Conservation (phyloP, 371 early-diverging fungal genomes). For the Syncephalastrum racemosum region DNA sequence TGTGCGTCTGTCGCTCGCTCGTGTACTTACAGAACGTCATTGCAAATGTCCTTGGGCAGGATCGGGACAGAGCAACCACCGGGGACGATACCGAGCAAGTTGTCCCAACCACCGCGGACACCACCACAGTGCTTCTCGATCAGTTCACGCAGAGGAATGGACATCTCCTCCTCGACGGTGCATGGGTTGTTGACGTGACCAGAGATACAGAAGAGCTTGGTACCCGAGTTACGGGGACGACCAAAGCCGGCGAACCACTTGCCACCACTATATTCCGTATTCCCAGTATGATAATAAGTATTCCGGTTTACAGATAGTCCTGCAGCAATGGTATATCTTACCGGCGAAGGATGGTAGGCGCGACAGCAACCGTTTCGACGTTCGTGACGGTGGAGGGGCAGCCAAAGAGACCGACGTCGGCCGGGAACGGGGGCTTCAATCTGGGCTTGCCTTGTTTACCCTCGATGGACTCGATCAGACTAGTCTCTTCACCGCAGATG, state of each 20-base stretch:
- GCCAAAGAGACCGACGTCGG: slow-evolving; percentile 96
- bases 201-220: slow-evolving; percentile 96
- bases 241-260: slow-evolving; percentile 95
- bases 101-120: slow-evolving; percentile 98
- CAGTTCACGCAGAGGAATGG: slow-evolving; percentile 91
- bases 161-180: slow-evolving; percentile 98
- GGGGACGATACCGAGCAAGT: slow-evolving; percentile 95
- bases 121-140: slow-evolving; percentile 98
- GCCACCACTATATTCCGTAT: slow-evolving; percentile 63
- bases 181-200: slow-evolving; percentile 98
- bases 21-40: slow-evolving; percentile 77
- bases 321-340: slow-evolving; percentile 12
- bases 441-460: slow-evolving; percentile 98
- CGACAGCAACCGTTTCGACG: slow-evolving; percentile 97
- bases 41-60: slow-evolving; percentile 84
- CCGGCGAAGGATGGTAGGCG: slow-evolving; percentile 93
- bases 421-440: slow-evolving; percentile 98
- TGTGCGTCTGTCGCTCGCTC: too few relatives aligned
- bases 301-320: not conserved
- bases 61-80: slow-evolving; percentile 97
- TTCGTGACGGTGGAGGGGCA: slow-evolving; percentile 98
- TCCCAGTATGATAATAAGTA: not conserved
- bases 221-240: slow-evolving; percentile 91
- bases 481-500: slow-evolving; percentile 98
- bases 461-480: slow-evolving; percentile 96